A percentile compares a stretch with the other conserved stretches of the same genome.
Evolutionary conservation across 495 filamentous ascomycete species (phyloP).

Genomic region (Penicillium argentinense): DNA sequence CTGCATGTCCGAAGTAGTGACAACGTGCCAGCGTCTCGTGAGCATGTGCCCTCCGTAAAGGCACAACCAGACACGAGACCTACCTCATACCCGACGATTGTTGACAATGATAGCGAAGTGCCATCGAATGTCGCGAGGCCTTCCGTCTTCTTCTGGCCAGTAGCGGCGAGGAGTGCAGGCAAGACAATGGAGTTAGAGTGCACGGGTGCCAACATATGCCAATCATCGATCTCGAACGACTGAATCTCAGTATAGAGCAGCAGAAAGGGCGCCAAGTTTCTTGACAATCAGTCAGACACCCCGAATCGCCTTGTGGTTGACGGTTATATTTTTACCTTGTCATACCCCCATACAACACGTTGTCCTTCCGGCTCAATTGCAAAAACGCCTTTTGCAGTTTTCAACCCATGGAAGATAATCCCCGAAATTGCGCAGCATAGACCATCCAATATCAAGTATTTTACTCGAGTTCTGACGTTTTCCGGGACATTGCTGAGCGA

Average conservation of each 20-base stretch:
- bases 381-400: constrained; percentile 30
- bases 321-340: constrained; percentile 18
- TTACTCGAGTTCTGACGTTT: constrained; percentile 24
- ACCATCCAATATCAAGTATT: constrained; percentile 48
- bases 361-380: constrained; percentile 33
- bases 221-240: constrained; percentile 45
- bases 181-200: constrained; percentile 36
- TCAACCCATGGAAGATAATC: constrained; percentile 42
- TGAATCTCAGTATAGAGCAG: constrained; percentile 44
- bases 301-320: background rate
- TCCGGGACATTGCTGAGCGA: constrained; percentile 9
- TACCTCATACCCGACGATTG: constrained; percentile 38
- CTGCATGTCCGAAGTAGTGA: constrained; percentile 43
- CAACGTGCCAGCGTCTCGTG: constrained; percentile 44
- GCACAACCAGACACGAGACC: constrained; percentile 40
- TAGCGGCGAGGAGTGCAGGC: constrained; percentile 41
- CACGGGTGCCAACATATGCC: constrained; percentile 36
- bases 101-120: constrained; percentile 31
- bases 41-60: constrained; percentile 41
- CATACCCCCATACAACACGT: constrained; percentile 31
- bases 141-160: constrained; percentile 16
- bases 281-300: background rate
- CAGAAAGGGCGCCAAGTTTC: constrained; percentile 29
- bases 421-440: constrained; percentile 41
- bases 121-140: constrained; percentile 7